Conservation (phyloP, 768 basidiomycete genomes). For the Trametes cinnabarina region DNA sequence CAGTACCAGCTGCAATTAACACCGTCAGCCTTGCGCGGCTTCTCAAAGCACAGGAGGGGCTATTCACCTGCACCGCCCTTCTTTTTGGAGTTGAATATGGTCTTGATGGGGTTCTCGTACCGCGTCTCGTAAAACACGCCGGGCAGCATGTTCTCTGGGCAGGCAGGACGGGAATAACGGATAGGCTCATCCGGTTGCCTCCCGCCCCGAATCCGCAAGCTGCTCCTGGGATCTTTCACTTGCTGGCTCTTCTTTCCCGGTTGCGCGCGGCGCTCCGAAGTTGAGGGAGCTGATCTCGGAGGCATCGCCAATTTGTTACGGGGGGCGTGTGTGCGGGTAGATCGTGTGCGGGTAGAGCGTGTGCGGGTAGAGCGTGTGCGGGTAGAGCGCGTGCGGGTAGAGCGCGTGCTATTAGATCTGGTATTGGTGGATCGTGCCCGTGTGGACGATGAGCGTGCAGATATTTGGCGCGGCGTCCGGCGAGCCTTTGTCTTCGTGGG, state of each 20-base stretch:
- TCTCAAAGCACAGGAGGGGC: not conserved
- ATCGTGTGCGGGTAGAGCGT: not conserved
- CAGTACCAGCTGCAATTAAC: not conserved
- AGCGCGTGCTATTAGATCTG: too few species aligned
- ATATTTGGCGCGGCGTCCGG: not conserved
- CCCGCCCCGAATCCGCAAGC: not conserved
- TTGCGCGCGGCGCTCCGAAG: not conserved
- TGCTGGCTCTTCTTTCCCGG: not conserved
- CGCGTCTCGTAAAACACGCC: not conserved
- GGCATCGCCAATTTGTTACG: not conserved
- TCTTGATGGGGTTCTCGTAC: slow-evolving; percentile 12
- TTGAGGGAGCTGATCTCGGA: not conserved
- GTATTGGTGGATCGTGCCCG: not conserved
- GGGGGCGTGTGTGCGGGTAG: not conserved
- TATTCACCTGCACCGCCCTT: not conserved
- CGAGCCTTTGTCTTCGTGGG: not conserved
- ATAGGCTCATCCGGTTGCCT: not conserved
- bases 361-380: not conserved
- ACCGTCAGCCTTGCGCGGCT: not conserved
- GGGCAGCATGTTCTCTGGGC: slow-evolving; percentile 9
- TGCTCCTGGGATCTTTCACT: not conserved
- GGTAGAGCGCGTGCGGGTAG: not conserved
- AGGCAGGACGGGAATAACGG: slow-evolving; percentile 8
- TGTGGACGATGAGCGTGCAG: not conserved
- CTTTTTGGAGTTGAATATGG: not conserved